Evolutionary conservation across 768 basidiomycete species (phyloP), one percentile per base, ranked within the genome.

Genomic region (Rickenella mellea): DNA sequence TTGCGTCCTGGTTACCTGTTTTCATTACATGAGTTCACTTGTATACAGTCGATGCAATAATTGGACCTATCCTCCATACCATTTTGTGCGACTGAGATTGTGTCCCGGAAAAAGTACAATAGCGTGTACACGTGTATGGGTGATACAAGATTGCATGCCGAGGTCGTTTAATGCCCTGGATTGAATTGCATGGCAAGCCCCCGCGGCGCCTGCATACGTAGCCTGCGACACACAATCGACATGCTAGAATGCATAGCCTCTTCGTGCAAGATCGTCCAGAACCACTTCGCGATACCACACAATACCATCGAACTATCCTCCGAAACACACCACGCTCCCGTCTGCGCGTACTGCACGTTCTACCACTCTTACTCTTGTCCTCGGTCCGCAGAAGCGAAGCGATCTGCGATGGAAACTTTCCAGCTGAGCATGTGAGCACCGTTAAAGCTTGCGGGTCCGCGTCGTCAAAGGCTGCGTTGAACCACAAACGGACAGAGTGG

Each of bases 401-500:
- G 27, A 87, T 72, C 53, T 83, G 70, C 17, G 70, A 64, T 0
- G 76, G 82, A 36, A 88, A 73, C 31, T 59, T 62, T 5, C 60
- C 54, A 2, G 83, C 74, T 37, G 73, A 73, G 0, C 55, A 66
- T 12, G 60, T 59, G 10, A 89, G 59, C 22, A 88, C 73, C 22
- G 63, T 64, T 35, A 80, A 50, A 1, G 86, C 86, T 24, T 86
- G 67, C 28, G 72, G 64, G 51, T 90, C 86, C 12, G 59, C 57
- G 35, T 83, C 71, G 30, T 76, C 70, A 59, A 88, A 86, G 5
- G 84, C 86, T 1, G 83, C 76, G 2, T 69, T 62, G 55, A 91
- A 90, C n/a, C n/a, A 89, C 83, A 33, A 87, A 58, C 2, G 85
- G 85, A 3, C 79, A 65, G 14, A 89, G 76, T 27, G 74, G 70